Evolutionary conservation across 192 early-diverging fungal species (phyloP).

Genomic region (Mortierella antarctica): DNA sequence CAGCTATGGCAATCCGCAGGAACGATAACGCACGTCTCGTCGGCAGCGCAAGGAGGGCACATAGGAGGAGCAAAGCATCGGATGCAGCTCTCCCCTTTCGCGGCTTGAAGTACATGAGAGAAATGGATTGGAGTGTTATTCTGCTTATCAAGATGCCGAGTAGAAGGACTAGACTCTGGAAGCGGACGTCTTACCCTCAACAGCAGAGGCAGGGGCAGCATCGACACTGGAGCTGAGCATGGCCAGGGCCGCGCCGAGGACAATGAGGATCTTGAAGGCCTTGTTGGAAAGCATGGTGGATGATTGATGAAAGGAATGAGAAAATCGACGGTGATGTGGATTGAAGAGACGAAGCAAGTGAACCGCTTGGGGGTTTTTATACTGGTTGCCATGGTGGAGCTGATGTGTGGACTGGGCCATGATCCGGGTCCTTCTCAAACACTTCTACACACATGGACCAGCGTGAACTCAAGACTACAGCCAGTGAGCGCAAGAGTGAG

Average conservation of each 20-base stretch:
- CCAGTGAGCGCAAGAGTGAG: too few relatives aligned
- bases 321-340: not conserved
- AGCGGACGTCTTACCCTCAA: too few relatives aligned
- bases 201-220: slow-evolving; percentile 5
- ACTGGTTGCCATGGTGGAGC: not conserved
- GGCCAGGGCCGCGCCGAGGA: slow-evolving; percentile 8
- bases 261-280: slow-evolving; percentile 10
- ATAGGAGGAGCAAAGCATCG: slow-evolving; percentile 18
- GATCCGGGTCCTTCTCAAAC: too few relatives aligned
- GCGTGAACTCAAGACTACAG: too few relatives aligned
- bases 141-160: too few relatives aligned
- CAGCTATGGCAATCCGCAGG: slow-evolving; percentile 7
- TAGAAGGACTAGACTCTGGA: too few relatives aligned
- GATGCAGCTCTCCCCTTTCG: slow-evolving; percentile 1
- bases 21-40: slow-evolving; percentile 1
- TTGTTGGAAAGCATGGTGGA: slow-evolving; percentile 11
- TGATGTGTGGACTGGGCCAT: too few relatives aligned
- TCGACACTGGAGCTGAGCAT: slow-evolving; percentile 9
- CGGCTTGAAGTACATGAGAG: not conserved
- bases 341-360: not conserved
- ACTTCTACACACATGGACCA: too few relatives aligned
- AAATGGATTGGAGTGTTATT: not conserved
- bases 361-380: not conserved
- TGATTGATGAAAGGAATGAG: not conserved
- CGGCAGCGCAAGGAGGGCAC: slow-evolving; percentile 10